A percentile compares a stretch with the other conserved stretches of the same genome.
Conservation (phyloP, 352 stramenopile genomes). For the Aphanomyces euteiches region DNA sequence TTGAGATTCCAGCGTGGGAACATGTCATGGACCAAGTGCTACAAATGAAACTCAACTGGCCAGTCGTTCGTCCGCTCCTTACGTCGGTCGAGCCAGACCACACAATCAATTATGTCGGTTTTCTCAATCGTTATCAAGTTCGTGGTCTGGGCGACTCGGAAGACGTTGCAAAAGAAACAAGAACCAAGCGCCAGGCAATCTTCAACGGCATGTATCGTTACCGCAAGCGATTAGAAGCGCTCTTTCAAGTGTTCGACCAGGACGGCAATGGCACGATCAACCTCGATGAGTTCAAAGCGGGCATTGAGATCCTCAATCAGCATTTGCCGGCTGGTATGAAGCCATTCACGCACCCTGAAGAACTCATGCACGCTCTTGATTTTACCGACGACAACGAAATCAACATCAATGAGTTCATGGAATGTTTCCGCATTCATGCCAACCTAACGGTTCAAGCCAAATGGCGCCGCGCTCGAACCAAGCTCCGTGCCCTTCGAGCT, state of each 20-base stretch:
- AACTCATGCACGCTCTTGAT: slow-evolving; percentile 85
- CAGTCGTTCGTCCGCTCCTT: slow-evolving; percentile 65
- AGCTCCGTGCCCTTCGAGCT: slow-evolving; percentile 79
- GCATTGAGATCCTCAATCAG: slow-evolving; percentile 77
- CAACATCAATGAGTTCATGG: slow-evolving; percentile 90
- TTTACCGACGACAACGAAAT: slow-evolving; percentile 83
- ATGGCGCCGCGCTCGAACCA: slow-evolving; percentile 83
- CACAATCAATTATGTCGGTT: slow-evolving; percentile 65
- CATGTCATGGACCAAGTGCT: slow-evolving; percentile 74
- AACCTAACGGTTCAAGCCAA: slow-evolving; percentile 83
- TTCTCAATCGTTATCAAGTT: slow-evolving; percentile 62
- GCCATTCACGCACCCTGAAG: slow-evolving; percentile 61
- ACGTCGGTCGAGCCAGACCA: slow-evolving; percentile 65
- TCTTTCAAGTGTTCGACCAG: slow-evolving; percentile 78
- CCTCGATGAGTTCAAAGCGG: slow-evolving; percentile 71
- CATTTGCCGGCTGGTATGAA: slow-evolving; percentile 64
- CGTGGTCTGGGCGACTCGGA: neutral
- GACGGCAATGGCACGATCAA: slow-evolving; percentile 82
- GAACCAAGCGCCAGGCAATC: slow-evolving; percentile 16
- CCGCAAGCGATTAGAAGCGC: slow-evolving; percentile 67
- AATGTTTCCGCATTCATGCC: slow-evolving; percentile 82
- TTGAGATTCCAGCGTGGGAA: slow-evolving; percentile 54
- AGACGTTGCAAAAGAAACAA: slow-evolving; percentile 52
- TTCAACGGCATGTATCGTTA: slow-evolving; percentile 85
- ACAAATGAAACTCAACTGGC: slow-evolving; percentile 76